phyloP scores from a whole-genome alignment of 345 rosid genomes.

The Passiflora organensis region DNA sequence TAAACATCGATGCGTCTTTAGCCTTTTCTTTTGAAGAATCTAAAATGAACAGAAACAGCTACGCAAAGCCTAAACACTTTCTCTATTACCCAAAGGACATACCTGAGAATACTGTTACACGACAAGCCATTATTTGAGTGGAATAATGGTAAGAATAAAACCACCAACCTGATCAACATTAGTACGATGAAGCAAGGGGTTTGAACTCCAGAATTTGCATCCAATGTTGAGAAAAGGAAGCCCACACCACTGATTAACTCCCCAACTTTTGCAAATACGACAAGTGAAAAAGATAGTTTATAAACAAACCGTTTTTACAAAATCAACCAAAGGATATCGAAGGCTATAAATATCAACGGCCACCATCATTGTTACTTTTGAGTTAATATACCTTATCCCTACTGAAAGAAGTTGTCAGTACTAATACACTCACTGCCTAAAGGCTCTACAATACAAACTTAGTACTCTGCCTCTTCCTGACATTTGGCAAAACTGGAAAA shows the following conservation, averaged over 20 bases:
- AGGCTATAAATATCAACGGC: not conserved
- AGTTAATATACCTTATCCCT: not conserved
- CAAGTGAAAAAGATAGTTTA: conserved; percentile 14
- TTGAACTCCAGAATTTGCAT: conserved; percentile 31
- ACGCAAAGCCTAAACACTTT: not conserved
- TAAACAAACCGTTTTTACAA: conserved; percentile 2
- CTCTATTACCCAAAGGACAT: not conserved
- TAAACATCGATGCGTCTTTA: not conserved
- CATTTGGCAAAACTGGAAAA: no score
- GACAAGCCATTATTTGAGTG: not conserved
- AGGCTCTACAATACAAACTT: no score
- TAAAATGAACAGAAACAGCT: not conserved
- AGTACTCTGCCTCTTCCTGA: no score
- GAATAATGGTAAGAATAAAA: conserved; percentile 7
- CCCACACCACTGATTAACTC: conserved; percentile 19
- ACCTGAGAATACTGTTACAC: not conserved
- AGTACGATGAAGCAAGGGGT: conserved; percentile 21
- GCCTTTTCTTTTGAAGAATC: not conserved
- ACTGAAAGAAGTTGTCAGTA: not conserved
- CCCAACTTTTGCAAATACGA: conserved; percentile 17
- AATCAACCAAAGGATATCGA: not conserved
- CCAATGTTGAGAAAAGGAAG: conserved; percentile 22
- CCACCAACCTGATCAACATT: conserved; percentile 33
- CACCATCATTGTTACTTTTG: not conserved
- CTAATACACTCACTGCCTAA: not conserved